A percentile compares a stretch with the other conserved stretches of the same genome.
phyloP scores from a whole-genome alignment of 768 basidiomycete species.

The Lentinus tigrinus region DNA sequence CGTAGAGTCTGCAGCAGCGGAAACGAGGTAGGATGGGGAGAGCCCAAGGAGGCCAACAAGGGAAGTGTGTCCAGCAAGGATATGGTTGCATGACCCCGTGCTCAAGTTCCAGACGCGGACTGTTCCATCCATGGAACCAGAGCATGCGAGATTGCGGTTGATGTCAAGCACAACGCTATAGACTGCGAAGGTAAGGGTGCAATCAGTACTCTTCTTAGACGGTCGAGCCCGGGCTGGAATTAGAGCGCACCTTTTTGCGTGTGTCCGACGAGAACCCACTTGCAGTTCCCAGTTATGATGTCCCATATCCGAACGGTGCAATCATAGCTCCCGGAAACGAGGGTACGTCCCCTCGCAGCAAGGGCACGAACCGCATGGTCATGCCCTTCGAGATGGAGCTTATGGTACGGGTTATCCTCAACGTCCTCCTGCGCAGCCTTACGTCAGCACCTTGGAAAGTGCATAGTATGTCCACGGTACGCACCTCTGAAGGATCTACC shows the following conservation, averaged over 20 bases:
- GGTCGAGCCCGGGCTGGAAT: not conserved
- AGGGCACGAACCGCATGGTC: conserved; percentile 89
- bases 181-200: conserved; percentile 47
- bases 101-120: conserved; percentile 92
- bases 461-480: not conserved
- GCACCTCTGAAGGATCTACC: conserved; percentile 53
- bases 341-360: conserved; percentile 84
- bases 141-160: conserved; percentile 84
- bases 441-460: not conserved
- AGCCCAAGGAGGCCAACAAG: conserved; percentile 91
- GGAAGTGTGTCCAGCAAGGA: conserved; percentile 88
- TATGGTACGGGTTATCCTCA: conserved; percentile 85
- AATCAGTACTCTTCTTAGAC: not conserved
- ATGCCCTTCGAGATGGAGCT: conserved; percentile 82
- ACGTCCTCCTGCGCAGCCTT: conserved; percentile 52
- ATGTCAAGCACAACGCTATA: conserved; percentile 94
- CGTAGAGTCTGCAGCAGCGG: conserved; percentile 95
- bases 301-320: conserved; percentile 96
- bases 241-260: conserved; percentile 80
- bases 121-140: conserved; percentile 97
- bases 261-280: conserved; percentile 81
- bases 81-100: conserved; percentile 77
- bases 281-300: conserved; percentile 77
- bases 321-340: conserved; percentile 96
- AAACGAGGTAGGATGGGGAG: conserved; percentile 88